Conservation (phyloP, 75 land plant species). For the Isoetes taiwanensis region DNA sequence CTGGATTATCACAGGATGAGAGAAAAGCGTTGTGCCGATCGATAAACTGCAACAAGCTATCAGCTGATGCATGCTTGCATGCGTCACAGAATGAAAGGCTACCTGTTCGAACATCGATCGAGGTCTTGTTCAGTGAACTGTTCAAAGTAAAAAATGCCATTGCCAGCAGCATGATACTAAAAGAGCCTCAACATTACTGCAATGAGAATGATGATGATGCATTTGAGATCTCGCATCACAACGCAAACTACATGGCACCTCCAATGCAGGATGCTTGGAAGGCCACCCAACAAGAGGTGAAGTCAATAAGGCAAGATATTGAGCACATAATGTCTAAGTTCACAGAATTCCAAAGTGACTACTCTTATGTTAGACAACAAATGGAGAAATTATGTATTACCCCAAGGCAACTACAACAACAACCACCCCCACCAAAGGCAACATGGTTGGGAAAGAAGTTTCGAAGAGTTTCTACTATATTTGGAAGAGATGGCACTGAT, state of each 20-base stretch:
- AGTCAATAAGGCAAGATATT: constrained; percentile 69
- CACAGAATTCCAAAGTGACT: constrained; percentile 60
- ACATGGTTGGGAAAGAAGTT: too few species aligned
- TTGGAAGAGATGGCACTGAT: too few species aligned
- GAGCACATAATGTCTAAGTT: constrained; percentile 70
- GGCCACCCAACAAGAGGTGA: too few species aligned
- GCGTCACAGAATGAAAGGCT: constrained; percentile 39
- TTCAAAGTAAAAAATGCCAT: constrained; percentile 72
- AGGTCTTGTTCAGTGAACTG: constrained; percentile 80
- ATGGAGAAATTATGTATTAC: too few species aligned
- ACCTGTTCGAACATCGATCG: constrained; percentile 40
- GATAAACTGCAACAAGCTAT: constrained; percentile 46
- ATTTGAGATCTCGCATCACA: too few species aligned
- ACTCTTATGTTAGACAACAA: constrained; percentile 14
- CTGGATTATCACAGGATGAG: constrained; percentile 31
- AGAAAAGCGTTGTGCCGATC: constrained; percentile 35
- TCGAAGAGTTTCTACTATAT: too few species aligned
- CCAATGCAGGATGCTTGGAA: too few species aligned
- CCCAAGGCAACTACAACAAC: too few species aligned
- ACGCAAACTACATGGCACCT: too few species aligned
- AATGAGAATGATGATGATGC: too few species aligned
- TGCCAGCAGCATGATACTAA: constrained; percentile 28
- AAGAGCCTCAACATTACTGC: too few species aligned
- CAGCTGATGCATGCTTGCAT: constrained; percentile 41
- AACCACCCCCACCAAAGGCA: too few species aligned